Evolutionary conservation across 1,284 basidiomycete genomes (phyloP), one percentile per base, ranked within the genome.

Genomic region (Meripilus lineatus): DNA sequence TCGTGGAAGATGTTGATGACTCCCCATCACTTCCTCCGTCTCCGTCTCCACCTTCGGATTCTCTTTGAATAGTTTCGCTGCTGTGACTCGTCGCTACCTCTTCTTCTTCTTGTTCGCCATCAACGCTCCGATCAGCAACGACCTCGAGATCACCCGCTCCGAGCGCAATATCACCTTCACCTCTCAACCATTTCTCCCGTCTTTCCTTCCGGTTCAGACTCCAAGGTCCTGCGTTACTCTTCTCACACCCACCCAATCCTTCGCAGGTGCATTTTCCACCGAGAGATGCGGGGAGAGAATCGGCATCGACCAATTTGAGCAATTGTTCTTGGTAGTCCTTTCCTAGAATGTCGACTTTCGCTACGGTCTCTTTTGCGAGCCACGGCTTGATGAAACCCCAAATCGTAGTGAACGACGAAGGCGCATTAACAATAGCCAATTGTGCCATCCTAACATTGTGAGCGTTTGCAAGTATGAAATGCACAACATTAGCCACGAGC

Each of bases 211-310:
- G 68, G 6, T 75, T 77, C 37, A 80, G 74, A 63, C 79, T 67
- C 84, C 84, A 86, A 18, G 84, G 84, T 4, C 84, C 84, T 1
- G 71, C 75, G 36, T 74, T 76, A 50, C 78, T 81, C 50, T 75
- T 53, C 46, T 70, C 69, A 52, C 84, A 87, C 3, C 81, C 79
- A 33, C 75, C 80, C 21, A 58, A 55, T 24, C 66, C 65, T 7
- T 56, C 62, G 57, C 83, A 85, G 3, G 69, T 75, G 58, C 82
- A 85, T 15, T 58, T 65, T 24, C 74, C 74, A 36, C 74, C 74
- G 18, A 76, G 58, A 25, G 47, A 38, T 15, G 48, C 32, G 5
- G 74, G 74, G 24, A 77, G 61, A 48, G 67, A 72, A 41, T 82
- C 79, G 10, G 67, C 71, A 50, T 80, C 75, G 40, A 84, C 63